phyloP scores from a whole-genome alignment of 139 green algal genomes.

The Coccomyxa sp. region DNA sequence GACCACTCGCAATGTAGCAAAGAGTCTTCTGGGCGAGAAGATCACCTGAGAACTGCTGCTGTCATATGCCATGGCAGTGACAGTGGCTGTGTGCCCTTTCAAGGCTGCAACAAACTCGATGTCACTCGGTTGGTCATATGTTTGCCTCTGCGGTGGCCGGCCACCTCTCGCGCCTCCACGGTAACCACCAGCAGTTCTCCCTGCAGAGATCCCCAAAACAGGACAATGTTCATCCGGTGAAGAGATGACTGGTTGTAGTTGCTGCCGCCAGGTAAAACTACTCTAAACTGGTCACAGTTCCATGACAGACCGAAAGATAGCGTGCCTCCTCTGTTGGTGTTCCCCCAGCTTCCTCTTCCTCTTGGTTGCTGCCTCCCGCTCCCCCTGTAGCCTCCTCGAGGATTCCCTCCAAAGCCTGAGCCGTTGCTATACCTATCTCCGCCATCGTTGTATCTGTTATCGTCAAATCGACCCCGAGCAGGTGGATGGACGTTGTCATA shows the following conservation, averaged over 20 bases:
- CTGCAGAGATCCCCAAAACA: too few relatives aligned
- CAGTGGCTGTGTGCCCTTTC: neutral
- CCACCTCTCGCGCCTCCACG: neutral
- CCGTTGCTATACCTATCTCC: neutral
- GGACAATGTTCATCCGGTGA: too few relatives aligned
- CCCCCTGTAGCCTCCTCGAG: neutral
- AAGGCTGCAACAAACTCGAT: neutral
- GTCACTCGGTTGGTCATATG: neutral
- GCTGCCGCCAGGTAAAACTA: too few relatives aligned
- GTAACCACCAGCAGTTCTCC: too few relatives aligned
- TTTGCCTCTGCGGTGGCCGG: neutral
- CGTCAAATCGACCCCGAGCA: neutral
- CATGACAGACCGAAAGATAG: neutral
- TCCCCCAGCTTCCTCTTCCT: conserved; percentile 18
- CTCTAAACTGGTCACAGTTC: too few relatives aligned
- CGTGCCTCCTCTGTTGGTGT: neutral
- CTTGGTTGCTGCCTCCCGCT: neutral
- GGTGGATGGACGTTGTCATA: conserved; percentile 10
- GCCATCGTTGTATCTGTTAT: conserved; percentile 1
- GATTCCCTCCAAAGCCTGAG: neutral
- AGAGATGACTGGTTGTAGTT: too few relatives aligned
- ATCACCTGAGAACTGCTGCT: neutral
- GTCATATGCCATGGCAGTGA: neutral
- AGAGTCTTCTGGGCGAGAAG: neutral
- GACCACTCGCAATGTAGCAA: too few relatives aligned